A percentile compares a stretch with the other conserved stretches of the same genome.
phyloP scores from a whole-genome alignment of 2,329 filamentous ascomycete genomes.

The Polychaeton citri region DNA sequence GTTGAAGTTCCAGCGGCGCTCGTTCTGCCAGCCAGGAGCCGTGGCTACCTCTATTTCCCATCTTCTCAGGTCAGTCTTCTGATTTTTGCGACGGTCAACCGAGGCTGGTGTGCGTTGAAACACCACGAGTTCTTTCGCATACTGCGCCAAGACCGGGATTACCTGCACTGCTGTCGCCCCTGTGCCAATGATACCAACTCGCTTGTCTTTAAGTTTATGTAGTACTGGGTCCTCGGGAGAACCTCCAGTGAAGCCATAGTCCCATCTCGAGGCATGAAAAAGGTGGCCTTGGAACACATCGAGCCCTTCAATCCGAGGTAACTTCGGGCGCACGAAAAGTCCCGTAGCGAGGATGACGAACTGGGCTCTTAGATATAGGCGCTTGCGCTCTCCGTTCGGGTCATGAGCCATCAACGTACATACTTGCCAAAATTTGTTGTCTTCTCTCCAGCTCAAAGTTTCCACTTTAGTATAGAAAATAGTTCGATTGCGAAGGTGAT shows the following conservation, averaged over 20 bases:
- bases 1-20: constrained; percentile 34
- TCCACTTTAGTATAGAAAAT: constrained; percentile 36
- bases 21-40: constrained; percentile 36
- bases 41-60: constrained; percentile 25
- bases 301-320: constrained; percentile 31
- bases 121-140: constrained; percentile 24
- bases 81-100: constrained; percentile 22
- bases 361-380: constrained; percentile 19
- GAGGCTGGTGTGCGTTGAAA: constrained; percentile 32
- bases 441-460: constrained; percentile 36
- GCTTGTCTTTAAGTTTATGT: constrained; percentile 25
- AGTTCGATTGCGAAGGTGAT: constrained; percentile 26
- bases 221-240: constrained; percentile 18
- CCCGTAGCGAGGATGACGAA: constrained; percentile 30
- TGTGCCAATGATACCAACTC: constrained; percentile 31
- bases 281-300: constrained; percentile 26
- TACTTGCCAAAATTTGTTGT: constrained; percentile 20
- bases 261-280: constrained; percentile 34
- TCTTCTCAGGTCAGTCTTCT: constrained; percentile 28
- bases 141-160: constrained; percentile 27
- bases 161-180: constrained; percentile 31
- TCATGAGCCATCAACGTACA: constrained; percentile 17
- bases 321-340: constrained; percentile 30
- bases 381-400: constrained; percentile 11
- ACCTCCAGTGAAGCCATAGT: constrained; percentile 30